Conservation (phyloP, 768 basidiomycete genomes). For the Termitomyces sp. region DNA sequence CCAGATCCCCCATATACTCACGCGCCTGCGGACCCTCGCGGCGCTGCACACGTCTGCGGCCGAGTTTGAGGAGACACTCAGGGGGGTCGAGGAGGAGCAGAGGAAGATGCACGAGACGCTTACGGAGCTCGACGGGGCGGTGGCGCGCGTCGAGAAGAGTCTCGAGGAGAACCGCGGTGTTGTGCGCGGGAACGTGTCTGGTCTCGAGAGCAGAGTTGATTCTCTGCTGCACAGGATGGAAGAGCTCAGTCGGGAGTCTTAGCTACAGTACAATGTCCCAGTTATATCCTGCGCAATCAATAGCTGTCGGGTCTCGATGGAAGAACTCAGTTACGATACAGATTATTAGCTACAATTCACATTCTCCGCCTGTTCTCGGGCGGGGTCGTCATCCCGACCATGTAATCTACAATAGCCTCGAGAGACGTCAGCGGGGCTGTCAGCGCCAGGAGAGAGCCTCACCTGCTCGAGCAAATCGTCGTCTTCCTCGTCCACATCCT, state of each 20-base stretch:
- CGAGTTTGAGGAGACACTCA: slow-evolving; percentile 66
- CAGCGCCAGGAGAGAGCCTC: background rate
- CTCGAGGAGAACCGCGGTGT: slow-evolving; percentile 66
- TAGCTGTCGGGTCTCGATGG: too few species aligned
- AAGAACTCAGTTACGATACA: slow-evolving; percentile 3
- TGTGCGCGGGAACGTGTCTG: slow-evolving; percentile 68
- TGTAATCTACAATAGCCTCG: slow-evolving; percentile 51
- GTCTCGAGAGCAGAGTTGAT: slow-evolving; percentile 53
- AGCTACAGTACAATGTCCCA: too few species aligned
- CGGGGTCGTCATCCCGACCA: slow-evolving; percentile 48
- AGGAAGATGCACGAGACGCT: slow-evolving; percentile 56
- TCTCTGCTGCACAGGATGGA: slow-evolving; percentile 36
- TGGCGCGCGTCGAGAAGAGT: slow-evolving; percentile 70
- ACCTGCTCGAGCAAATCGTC: slow-evolving; percentile 64
- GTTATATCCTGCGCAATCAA: too few species aligned
- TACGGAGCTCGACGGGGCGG: slow-evolving; percentile 61
- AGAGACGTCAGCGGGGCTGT: background rate
- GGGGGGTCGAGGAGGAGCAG: slow-evolving; percentile 69
- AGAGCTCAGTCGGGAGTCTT: slow-evolving; percentile 28
- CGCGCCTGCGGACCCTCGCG: slow-evolving; percentile 81
- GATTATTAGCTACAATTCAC: slow-evolving; percentile 7
- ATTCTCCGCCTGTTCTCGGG: slow-evolving; percentile 24
- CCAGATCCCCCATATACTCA: slow-evolving; percentile 86
- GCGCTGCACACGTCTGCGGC: slow-evolving; percentile 77
- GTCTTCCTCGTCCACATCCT: slow-evolving; percentile 55